Evolutionary conservation across 805 yeast species (phyloP).

Genomic region (Lipomyces japonicus): DNA sequence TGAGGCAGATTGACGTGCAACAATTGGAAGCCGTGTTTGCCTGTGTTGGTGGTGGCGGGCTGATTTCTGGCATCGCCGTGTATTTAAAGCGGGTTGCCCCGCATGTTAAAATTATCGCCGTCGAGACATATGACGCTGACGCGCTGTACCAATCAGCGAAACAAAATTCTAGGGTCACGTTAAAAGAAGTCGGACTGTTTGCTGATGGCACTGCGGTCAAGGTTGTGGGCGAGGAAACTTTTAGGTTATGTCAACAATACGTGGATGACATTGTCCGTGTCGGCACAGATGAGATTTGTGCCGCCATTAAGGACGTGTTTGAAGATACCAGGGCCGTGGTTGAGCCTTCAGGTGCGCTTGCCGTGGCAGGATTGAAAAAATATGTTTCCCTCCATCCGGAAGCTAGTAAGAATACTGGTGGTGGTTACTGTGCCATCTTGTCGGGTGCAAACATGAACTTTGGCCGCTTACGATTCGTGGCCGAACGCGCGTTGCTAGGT

Average conservation of each 20-base stretch:
- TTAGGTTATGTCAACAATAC: conserved; percentile 66
- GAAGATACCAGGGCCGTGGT: conserved; percentile 91
- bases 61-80: conserved; percentile 84
- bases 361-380: conserved; percentile 91
- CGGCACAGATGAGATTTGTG: conserved; percentile 89
- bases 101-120: conserved; percentile 93
- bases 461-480: conserved; percentile 89
- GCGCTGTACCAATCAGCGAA: conserved; percentile 75
- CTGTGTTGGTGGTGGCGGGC: conserved; percentile 97
- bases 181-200: conserved; percentile 83
- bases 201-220: conserved; percentile 99
- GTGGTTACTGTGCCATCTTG: conserved; percentile 76
- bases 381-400: conserved; percentile 65
- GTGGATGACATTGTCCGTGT: conserved; percentile 90
- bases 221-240: conserved; percentile 84
- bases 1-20: conserved; percentile 72
- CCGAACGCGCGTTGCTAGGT: conserved; percentile 97
- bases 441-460: conserved; percentile 99
- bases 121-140: conserved; percentile 93
- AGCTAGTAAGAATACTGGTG: conserved; percentile 53
- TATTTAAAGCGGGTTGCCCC: conserved; percentile 95
- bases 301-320: conserved; percentile 94
- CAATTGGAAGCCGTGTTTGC: conserved; percentile 72
- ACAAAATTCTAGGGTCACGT: conserved; percentile 50
- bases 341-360: conserved; percentile 96